These are phyloP conservation scores for Moniliophthora roreri DNA, from an alignment of 1,284 basidiomycete species.

Conservation along the genomic window DNA sequence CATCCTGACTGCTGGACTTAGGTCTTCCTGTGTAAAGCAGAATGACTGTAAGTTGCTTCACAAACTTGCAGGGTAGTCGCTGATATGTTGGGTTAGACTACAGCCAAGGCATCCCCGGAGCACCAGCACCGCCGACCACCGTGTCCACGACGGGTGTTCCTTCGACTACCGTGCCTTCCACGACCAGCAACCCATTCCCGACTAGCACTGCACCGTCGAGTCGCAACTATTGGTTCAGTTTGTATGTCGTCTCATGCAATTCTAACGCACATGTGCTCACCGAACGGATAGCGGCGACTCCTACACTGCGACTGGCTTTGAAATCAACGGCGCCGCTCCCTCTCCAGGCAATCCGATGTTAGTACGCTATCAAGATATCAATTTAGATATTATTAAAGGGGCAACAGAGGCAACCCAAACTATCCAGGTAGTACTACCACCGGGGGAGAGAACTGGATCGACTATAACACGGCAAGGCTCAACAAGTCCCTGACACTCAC, in stretches of 20 bases:
- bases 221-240: conserved; percentile 51
- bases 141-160: conserved; percentile 22
- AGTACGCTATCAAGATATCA: no score
- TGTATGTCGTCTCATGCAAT: conserved; percentile 26
- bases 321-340: conserved; percentile 39
- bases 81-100: not conserved
- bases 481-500: conserved; percentile 54
- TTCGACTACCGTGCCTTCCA: conserved; percentile 11
- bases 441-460: conserved; percentile 61
- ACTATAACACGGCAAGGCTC: conserved; percentile 44
- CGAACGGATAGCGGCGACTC: conserved; percentile 48
- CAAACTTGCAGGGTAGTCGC: no score
- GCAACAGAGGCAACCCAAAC: conserved; percentile 59
- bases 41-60: not conserved
- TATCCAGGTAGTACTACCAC: conserved; percentile 58
- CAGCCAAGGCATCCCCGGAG: conserved; percentile 4
- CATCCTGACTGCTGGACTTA: not conserved
- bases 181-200: conserved; percentile 14
- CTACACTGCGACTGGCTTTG: conserved; percentile 57
- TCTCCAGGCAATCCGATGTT: conserved; percentile 45
- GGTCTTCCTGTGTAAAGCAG: conserved; percentile 20
- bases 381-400: no score
- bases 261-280: not conserved
- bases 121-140: conserved; percentile 14
- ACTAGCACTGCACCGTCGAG: not conserved